Evolutionary conservation across 495 filamentous ascomycete genomes (phyloP).

Genomic region (Aspergillus coremiiformis): DNA sequence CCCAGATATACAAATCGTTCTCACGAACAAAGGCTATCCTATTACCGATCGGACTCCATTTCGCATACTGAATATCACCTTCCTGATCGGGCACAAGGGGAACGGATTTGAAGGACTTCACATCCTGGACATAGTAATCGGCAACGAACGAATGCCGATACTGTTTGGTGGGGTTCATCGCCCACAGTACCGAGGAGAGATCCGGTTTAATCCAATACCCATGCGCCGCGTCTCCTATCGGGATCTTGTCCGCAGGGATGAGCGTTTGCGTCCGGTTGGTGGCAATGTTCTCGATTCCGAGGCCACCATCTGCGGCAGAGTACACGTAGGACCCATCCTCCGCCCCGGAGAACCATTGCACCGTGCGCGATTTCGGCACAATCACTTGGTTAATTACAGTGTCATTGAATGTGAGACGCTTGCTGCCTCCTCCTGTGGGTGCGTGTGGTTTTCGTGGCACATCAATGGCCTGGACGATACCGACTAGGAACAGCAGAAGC

Average conservation of each 20-base stretch:
- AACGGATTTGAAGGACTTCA: conserved; percentile 6
- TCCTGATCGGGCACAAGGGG: conserved; percentile 9
- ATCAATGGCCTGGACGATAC: conserved; percentile 9
- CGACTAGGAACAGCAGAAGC: not conserved
- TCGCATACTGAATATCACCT: conserved; percentile 16
- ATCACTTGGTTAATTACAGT: conserved; percentile 8
- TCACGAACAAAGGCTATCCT: conserved; percentile 16
- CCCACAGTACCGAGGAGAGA: conserved; percentile 17
- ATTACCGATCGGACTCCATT: conserved; percentile 12
- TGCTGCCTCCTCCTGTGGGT: conserved; percentile 3
- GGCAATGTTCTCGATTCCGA: conserved; percentile 16
- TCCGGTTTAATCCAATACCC: conserved; percentile 15
- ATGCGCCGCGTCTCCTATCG: not conserved
- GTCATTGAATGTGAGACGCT: conserved; percentile 16
- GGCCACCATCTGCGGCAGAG: conserved; percentile 8
- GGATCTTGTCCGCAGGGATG: conserved; percentile 10
- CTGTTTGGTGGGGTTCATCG: conserved; percentile 16
- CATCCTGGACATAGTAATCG: conserved; percentile 19
- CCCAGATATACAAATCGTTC: conserved; percentile 14
- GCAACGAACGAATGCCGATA: conserved; percentile 18
- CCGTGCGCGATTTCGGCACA: conserved; percentile 8
- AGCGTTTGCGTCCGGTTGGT: conserved; percentile 14
- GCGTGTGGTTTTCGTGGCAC: conserved; percentile 4
- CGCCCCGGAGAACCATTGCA: conserved; percentile 14
- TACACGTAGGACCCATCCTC: conserved; percentile 16